Base-by-base conservation (phyloP, 371 early-diverging fungal genomes). In the Coemansia sp. region DNA sequence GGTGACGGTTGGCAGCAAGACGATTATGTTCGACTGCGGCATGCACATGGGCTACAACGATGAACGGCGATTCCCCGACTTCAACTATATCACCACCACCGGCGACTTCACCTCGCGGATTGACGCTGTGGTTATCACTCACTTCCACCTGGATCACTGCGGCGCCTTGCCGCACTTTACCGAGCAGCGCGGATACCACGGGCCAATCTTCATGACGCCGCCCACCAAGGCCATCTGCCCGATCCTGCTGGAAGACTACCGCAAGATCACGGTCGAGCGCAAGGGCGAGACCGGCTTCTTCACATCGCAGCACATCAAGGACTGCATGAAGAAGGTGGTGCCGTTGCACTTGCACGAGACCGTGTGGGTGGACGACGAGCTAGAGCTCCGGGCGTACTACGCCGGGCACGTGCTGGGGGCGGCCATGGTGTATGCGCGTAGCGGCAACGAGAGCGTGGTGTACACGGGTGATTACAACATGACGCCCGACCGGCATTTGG, bases 381-480 rank as follows among this genome's bases (percentile, higher is more conserved):
- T 94, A 9, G 91, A 91, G 69, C 87, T 98, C 42, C 89, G 88
- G 40, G 89, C 95, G 1, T 98, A 94, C 70, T 97, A 98, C 80
- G 99, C 99, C 4, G 99, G 99, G 0, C 99, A 98, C 72, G 99
- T 98, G 9, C 82, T 98, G n/a, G 99, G 99, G 3, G 99, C 99
- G 0, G 97, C 93, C 34, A 98, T 98, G 98, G 92, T 96, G 65
- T 89, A 95, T 68, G 88, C 87, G 1, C 51, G 75, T 12, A 57
- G 78, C 56, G 92, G 92, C 4, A 79, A 84, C 51, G 90, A 93
- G 61, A 89, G 91, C 2, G 83, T 94, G 2, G 92, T 98, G 4
- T 98, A 98, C 75, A 98, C 99, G 4, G 99, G 99, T 32, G 99
- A 98, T 78, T 98, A 93, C 82, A 98, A 97, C 72, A 98, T 94